Conservation (phyloP, 2,329 filamentous ascomycete genomes). For the Madurella fahalii region DNA sequence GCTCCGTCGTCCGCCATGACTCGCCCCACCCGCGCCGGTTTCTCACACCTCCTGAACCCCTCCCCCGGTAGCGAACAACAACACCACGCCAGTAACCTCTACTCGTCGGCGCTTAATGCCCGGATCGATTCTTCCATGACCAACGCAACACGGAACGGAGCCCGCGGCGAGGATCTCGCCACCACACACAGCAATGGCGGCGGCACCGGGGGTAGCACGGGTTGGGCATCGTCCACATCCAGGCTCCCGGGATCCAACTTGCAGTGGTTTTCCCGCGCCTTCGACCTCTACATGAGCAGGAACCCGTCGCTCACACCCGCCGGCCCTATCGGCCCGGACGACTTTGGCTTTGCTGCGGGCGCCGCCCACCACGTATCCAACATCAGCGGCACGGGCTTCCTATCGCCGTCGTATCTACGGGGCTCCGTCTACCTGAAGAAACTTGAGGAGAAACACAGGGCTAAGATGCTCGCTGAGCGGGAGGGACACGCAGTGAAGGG, state of each 20-base stretch:
- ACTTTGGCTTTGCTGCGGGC: slow-evolving; percentile 15
- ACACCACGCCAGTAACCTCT: slow-evolving; percentile 30
- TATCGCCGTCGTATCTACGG: slow-evolving; percentile 78
- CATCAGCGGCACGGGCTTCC: slow-evolving; percentile 51
- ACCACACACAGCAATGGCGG: slow-evolving; percentile 11
- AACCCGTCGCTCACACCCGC: slow-evolving; percentile 15
- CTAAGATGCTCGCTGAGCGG: slow-evolving; percentile 50
- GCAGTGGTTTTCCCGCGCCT: slow-evolving; percentile 50
- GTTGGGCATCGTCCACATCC: slow-evolving; percentile 20
- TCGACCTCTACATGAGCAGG: slow-evolving; percentile 44
- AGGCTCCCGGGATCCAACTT: slow-evolving; percentile 31
- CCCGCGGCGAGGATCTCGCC: slow-evolving; percentile 19
- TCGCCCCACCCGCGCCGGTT: slow-evolving; percentile 39
- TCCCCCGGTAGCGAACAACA: slow-evolving; percentile 34
- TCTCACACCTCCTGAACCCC: slow-evolving; percentile 54
- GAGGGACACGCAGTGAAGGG: slow-evolving; percentile 37
- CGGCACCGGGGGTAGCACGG: slow-evolving; percentile 4
- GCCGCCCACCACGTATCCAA: not conserved
- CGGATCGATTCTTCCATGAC: slow-evolving; percentile 15
- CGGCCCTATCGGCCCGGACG: slow-evolving; percentile 18
- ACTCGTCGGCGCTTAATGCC: slow-evolving; percentile 26
- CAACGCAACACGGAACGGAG: slow-evolving; percentile 9
- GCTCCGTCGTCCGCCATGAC: slow-evolving; percentile 33
- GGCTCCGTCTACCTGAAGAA: slow-evolving; percentile 73
- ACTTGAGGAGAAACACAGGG: slow-evolving; percentile 66